These are phyloP conservation scores for Asclepias syriaca DNA, from an alignment of 257 asterid genomes.

Conservation along the genomic window DNA sequence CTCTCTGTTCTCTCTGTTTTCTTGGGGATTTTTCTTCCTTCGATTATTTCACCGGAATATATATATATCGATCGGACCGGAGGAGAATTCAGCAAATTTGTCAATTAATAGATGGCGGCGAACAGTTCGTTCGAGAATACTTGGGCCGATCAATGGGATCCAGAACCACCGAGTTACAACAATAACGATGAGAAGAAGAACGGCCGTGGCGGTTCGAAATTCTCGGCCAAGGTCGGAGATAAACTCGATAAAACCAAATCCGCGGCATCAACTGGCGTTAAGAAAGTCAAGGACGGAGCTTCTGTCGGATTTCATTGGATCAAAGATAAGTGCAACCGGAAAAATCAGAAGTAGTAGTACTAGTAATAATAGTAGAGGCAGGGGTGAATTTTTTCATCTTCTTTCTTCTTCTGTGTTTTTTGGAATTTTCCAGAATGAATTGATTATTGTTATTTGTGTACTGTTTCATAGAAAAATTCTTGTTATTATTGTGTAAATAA, in stretches of 20 bases:
- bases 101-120: constrained; percentile 9
- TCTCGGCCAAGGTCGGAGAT: constrained; percentile 30
- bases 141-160: constrained; percentile 42
- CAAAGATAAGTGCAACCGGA: constrained; percentile 58
- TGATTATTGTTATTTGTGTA: neutral
- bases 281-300: constrained; percentile 74
- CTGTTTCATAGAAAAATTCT: neutral
- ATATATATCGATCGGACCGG: neutral
- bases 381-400: neutral
- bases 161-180: constrained; percentile 18
- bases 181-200: neutral
- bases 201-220: constrained; percentile 23
- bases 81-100: no score
- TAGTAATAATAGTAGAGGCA: neutral
- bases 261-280: constrained; percentile 57
- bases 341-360: constrained; percentile 29
- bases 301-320: constrained; percentile 68
- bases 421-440: neutral
- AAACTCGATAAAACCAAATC: constrained; percentile 52
- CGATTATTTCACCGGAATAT: no score
- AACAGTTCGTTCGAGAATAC: constrained; percentile 23
- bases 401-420: no score
- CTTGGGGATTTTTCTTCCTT: no score
- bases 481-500: neutral
- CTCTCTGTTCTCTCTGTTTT: neutral